Evolutionary conservation across 1,139 yeast genomes (phyloP).

Genomic region (Protomyces inundatus): DNA sequence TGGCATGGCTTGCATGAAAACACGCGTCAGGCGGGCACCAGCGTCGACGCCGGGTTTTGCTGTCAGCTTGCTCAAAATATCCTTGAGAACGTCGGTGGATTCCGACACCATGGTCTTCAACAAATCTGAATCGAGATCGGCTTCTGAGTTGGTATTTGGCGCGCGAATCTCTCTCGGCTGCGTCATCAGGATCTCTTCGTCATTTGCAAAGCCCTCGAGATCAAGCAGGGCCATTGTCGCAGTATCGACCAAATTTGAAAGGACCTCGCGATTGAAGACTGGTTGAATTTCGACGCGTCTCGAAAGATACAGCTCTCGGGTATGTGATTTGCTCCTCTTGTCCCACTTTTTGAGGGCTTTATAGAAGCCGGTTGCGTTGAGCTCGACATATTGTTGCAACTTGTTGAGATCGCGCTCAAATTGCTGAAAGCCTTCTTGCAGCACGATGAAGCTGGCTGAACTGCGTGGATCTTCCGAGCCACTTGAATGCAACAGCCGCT

Average conservation of each 20-base stretch:
- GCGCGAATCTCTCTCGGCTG: conserved; percentile 4
- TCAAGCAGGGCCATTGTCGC: conserved; percentile 75
- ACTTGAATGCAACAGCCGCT: conserved; percentile 5
- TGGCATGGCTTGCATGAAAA: conserved; percentile 21
- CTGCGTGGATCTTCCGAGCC: conserved; percentile 35
- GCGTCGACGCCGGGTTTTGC: conserved; percentile 37
- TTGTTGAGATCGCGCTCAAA: conserved; percentile 83
- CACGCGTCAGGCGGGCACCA: conserved; percentile 35
- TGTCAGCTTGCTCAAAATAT: conserved; percentile 22
- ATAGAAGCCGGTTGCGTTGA: conserved; percentile 91
- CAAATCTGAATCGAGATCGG: conserved; percentile 14
- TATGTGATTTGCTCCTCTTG: conserved; percentile 87
- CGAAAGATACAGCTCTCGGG: conserved; percentile 82
- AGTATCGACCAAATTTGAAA: conserved; percentile 75
- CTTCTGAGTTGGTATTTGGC: conserved; percentile 5
- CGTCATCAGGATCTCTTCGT: background rate
- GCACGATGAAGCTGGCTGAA: conserved; percentile 57
- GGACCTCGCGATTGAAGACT: conserved; percentile 83
- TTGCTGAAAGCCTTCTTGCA: conserved; percentile 84
- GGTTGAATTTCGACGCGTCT: conserved; percentile 97
- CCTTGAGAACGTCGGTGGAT: conserved; percentile 26
- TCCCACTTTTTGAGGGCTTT: conserved; percentile 97
- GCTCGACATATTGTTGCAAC: conserved; percentile 67
- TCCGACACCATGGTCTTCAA: conserved; percentile 33
- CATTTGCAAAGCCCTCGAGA: conserved; percentile 56